Conservation (phyloP, 176 grass and related monocot genomes). For the Musa beccarii region DNA sequence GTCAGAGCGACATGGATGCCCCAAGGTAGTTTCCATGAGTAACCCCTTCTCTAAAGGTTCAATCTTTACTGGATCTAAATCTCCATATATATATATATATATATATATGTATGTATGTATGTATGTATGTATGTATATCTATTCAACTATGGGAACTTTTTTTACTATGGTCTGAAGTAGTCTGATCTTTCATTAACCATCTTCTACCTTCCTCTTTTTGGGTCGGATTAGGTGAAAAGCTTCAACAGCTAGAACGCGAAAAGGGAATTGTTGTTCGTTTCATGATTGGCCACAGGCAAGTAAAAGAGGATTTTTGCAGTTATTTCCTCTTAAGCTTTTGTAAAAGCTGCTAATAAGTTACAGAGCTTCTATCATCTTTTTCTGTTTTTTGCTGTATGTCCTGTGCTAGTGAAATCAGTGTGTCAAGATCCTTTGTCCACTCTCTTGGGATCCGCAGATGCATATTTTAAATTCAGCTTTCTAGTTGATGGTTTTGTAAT, state of each 20-base stretch:
- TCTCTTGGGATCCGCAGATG: not conserved
- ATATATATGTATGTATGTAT: too few relatives aligned
- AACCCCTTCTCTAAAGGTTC: slow-evolving; percentile 10
- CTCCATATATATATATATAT: too few relatives aligned
- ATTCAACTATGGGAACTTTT: not conserved
- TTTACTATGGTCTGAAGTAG: not conserved
- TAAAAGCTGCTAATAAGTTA: too few relatives aligned
- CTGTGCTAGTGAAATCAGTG: too few relatives aligned
- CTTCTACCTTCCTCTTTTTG: slow-evolving; percentile 20
- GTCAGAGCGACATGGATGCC: slow-evolving; percentile 95
- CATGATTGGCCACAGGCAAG: slow-evolving; percentile 96
- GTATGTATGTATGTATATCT: too few relatives aligned
- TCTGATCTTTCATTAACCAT: not conserved
- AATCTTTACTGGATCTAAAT: slow-evolving; percentile 13
- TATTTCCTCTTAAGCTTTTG: not conserved
- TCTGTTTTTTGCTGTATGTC: too few relatives aligned
- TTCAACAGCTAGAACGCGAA: slow-evolving; percentile 63
- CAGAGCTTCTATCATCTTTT: too few relatives aligned
- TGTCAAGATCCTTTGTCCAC: not conserved
- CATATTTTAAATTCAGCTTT: not conserved
- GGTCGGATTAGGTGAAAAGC: slow-evolving; percentile 57
- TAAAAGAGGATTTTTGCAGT: not conserved
- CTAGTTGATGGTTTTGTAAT: not conserved
- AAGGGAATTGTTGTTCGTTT: slow-evolving; percentile 94
- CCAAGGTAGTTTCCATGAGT: slow-evolving; percentile 53